phyloP scores from a whole-genome alignment of 2,329 filamentous ascomycete genomes.

The Rhexocercosporidium sp. region DNA sequence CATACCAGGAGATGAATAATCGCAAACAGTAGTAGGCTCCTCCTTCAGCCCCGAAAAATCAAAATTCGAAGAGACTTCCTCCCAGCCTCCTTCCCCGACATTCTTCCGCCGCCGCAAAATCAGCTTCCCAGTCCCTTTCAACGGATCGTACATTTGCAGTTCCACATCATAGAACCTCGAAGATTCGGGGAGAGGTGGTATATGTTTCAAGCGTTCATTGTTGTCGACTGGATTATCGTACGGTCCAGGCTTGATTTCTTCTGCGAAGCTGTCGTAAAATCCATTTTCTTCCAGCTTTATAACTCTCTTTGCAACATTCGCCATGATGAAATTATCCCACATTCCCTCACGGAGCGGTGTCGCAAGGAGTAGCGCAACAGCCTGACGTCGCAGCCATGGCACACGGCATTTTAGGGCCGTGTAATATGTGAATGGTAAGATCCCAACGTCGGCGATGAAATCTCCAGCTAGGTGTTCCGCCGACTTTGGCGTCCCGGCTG shows the following conservation, averaged over 20 bases:
- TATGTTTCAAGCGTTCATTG: background rate
- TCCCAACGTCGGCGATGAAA: slow-evolving; percentile 10
- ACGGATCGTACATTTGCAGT: slow-evolving; percentile 7
- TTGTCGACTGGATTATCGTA: background rate
- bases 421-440: slow-evolving; percentile 50
- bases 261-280: background rate
- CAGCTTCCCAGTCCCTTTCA: slow-evolving; percentile 1
- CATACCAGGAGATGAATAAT: background rate
- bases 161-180: slow-evolving; percentile 13
- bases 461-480: background rate
- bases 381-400: slow-evolving; percentile 57
- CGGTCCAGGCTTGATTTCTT: background rate
- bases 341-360: slow-evolving; percentile 68
- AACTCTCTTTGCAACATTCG: slow-evolving; percentile 18
- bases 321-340: slow-evolving; percentile 55
- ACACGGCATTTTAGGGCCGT: slow-evolving; percentile 68
- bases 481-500: background rate
- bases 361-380: slow-evolving; percentile 62
- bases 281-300: slow-evolving; percentile 22
- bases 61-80: background rate
- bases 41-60: slow-evolving; percentile 5
- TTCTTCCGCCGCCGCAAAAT: background rate
- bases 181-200: background rate
- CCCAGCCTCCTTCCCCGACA: background rate
- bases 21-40: background rate